phyloP scores from a whole-genome alignment of 116 monocot species.

The Iris pallida region DNA sequence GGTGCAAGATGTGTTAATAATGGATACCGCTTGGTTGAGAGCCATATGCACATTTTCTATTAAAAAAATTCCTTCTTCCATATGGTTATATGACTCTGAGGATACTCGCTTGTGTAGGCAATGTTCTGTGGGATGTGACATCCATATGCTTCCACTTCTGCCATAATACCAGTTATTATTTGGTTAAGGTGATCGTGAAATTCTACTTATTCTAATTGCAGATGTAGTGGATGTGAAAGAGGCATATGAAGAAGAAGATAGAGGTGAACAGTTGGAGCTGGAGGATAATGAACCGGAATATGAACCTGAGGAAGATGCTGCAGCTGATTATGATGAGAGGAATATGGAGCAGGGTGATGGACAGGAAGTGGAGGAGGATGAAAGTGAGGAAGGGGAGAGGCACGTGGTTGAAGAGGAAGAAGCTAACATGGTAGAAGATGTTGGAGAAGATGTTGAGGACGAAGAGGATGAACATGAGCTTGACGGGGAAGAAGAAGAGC shows the following conservation, averaged over 20 bases:
- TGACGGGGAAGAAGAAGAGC: constrained; percentile 69
- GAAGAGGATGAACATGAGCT: constrained; percentile 46
- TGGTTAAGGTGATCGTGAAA: too few relatives aligned
- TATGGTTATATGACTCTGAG: too few relatives aligned
- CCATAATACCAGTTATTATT: too few relatives aligned
- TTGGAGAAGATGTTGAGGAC: constrained; percentile 44
- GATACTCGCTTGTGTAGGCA: too few relatives aligned
- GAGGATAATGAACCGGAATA: constrained; percentile 86
- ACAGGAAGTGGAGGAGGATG: constrained; percentile 39
- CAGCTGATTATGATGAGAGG: constrained; percentile 73
- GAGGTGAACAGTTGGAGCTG: constrained; percentile 72
- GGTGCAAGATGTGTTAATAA: too few relatives aligned
- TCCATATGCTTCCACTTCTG: too few relatives aligned
- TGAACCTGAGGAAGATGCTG: constrained; percentile 76
- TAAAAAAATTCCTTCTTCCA: too few relatives aligned
- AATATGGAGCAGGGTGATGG: constrained; percentile 35
- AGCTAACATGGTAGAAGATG: constrained; percentile 46
- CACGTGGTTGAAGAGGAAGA: constrained; percentile 38
- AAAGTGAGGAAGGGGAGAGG: constrained; percentile 31
- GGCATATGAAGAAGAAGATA: constrained; percentile 58
- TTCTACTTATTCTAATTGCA: background rate
- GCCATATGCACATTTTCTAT: too few relatives aligned
- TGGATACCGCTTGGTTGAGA: too few relatives aligned
- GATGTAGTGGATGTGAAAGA: constrained; percentile 42
- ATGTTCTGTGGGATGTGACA: too few relatives aligned